A percentile compares a stretch with the other conserved stretches of the same genome.
phyloP scores from a whole-genome alignment of 768 basidiomycete genomes.

The Mycena olivaceomarginata region DNA sequence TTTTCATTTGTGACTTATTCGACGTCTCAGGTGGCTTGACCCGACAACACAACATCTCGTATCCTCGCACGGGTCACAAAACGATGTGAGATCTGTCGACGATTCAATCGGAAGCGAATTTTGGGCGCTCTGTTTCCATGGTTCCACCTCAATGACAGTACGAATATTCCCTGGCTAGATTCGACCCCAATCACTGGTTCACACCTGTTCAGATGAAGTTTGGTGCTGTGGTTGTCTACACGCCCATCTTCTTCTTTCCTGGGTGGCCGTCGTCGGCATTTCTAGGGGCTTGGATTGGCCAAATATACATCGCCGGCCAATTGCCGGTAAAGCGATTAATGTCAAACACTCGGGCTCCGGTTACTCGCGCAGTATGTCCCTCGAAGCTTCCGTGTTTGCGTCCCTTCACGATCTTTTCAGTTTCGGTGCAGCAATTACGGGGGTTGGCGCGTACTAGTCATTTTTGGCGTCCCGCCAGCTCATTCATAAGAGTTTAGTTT shows the following conservation, averaged over 20 bases:
- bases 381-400: conserved; percentile 49
- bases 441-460: conserved; percentile 47
- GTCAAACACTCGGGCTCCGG: conserved; percentile 49
- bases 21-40: conserved; percentile 55
- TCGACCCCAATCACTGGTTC: background rate
- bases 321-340: conserved; percentile 18
- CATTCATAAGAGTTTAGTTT: conserved; percentile 40
- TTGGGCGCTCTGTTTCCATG: conserved; percentile 48
- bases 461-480: too few relatives aligned
- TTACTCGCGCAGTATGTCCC: conserved; percentile 55
- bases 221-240: conserved; percentile 50
- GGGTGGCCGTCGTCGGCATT: conserved; percentile 51
- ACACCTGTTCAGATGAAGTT: conserved; percentile 49
- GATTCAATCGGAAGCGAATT: conserved; percentile 57
- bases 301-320: conserved; percentile 52
- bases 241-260: conserved; percentile 54
- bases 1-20: background rate
- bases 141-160: conserved; percentile 57
- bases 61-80: conserved; percentile 69
- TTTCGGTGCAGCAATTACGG: conserved; percentile 68
- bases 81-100: conserved; percentile 61
- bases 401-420: conserved; percentile 1
- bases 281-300: conserved; percentile 40
- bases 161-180: conserved; percentile 38
- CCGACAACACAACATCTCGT: conserved; percentile 51